A percentile compares a stretch with the other conserved stretches of the same genome.
Conservation (phyloP, 1,284 basidiomycete genomes). For the Hypsizygus ulmarius region DNA sequence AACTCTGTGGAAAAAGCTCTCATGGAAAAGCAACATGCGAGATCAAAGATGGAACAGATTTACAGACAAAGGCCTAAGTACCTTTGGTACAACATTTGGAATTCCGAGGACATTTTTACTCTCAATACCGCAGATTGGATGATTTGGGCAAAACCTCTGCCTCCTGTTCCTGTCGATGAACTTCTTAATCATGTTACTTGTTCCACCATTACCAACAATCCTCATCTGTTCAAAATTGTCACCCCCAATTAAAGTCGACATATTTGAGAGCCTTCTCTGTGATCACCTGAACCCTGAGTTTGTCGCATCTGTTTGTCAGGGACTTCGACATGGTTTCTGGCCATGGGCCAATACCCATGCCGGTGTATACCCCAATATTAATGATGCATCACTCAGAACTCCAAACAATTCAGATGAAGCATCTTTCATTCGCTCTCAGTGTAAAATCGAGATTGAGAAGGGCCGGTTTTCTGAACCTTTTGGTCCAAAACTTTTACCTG, state of each 20-base stretch:
- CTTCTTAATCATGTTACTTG: not conserved
- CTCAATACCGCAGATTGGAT: slow-evolving; percentile 5
- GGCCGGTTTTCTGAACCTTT: not conserved
- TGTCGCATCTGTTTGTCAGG: no score
- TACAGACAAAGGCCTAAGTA: slow-evolving; percentile 1
- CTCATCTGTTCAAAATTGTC: not conserved
- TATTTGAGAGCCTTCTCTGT: no score
- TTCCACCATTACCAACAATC: not conserved
- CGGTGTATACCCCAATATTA: not conserved
- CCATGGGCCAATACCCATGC: no score
- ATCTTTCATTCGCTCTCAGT: not conserved
- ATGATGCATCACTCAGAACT: not conserved
- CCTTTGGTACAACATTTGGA: slow-evolving; percentile 1
- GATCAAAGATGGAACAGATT: not conserved
- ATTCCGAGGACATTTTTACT: not conserved
- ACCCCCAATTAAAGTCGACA: no score
- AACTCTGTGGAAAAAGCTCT: not conserved
- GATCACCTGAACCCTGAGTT: no score
- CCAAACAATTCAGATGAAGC: not conserved
- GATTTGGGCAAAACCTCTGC: not conserved
- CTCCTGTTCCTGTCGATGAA: not conserved
- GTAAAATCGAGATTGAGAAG: not conserved
- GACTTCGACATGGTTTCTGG: no score
- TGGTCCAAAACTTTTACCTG: not conserved
- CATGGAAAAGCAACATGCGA: not conserved